Evolutionary conservation across 192 early-diverging fungal species (phyloP).

Genomic region (Haplosporangium gracile): DNA sequence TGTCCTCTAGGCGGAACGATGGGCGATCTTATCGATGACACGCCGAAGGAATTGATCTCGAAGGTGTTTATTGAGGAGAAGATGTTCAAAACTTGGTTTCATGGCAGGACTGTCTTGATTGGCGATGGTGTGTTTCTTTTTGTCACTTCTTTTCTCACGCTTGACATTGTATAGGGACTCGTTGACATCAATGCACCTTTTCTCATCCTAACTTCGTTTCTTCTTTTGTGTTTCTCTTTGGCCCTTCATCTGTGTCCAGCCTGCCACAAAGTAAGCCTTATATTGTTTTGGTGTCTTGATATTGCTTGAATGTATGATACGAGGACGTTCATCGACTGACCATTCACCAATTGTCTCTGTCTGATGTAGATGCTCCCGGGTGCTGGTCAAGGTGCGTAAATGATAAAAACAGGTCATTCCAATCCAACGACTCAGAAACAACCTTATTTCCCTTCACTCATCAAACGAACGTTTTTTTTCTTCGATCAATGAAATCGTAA

Average conservation of each 20-base stretch:
- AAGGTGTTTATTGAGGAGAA: constrained; percentile 44
- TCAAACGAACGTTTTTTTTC: background rate
- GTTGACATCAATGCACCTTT: background rate
- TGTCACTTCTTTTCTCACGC: background rate
- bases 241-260: background rate
- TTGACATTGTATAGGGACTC: background rate
- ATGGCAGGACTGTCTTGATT: constrained; percentile 24
- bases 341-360: background rate
- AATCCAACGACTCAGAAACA: too few species aligned
- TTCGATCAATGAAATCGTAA: background rate
- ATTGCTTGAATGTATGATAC: background rate
- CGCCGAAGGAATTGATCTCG: constrained; percentile 31
- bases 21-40: constrained; percentile 25
- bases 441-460: background rate
- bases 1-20: constrained; percentile 25
- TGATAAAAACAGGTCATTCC: background rate
- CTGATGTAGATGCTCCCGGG: constrained; percentile 20
- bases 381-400: constrained; percentile 7
- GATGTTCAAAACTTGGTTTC: constrained; percentile 40
- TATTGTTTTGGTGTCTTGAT: background rate
- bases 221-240: background rate
- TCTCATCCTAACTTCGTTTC: background rate
- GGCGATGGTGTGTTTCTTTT: constrained; percentile 29
- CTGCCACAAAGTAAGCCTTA: constrained; percentile 31
- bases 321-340: background rate